Evolutionary conservation across 2,329 filamentous ascomycete genomes (phyloP).

Genomic region (Penicillium vulpinum): DNA sequence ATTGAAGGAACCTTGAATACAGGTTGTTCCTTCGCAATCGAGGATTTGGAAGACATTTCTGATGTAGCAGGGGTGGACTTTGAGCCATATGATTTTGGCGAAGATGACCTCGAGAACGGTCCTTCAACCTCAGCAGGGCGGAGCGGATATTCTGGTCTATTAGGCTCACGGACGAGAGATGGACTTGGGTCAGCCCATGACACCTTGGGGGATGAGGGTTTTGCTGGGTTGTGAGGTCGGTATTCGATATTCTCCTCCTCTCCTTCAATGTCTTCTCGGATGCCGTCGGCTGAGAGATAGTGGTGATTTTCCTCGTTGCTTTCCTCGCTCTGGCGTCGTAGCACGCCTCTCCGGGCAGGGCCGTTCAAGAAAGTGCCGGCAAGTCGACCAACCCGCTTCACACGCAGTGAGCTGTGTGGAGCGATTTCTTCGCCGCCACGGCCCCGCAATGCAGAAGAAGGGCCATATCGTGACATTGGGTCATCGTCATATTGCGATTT

Average conservation of each 20-base stretch:
- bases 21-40: constrained; percentile 49
- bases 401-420: constrained; percentile 70
- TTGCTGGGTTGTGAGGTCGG: constrained; percentile 23
- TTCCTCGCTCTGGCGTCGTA: constrained; percentile 63
- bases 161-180: constrained; percentile 22
- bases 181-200: constrained; percentile 40
- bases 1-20: constrained; percentile 60
- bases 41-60: constrained; percentile 41
- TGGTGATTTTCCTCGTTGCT: constrained; percentile 49
- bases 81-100: constrained; percentile 38
- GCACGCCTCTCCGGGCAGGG: constrained; percentile 72
- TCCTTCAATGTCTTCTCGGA: constrained; percentile 29
- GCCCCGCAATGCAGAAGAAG: constrained; percentile 40
- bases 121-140: constrained; percentile 25
- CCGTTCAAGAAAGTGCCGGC: constrained; percentile 77
- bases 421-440: constrained; percentile 63
- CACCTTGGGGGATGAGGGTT: constrained; percentile 37
- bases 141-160: constrained; percentile 25
- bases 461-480: constrained; percentile 31
- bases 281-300: constrained; percentile 29
- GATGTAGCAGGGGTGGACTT: constrained; percentile 47
- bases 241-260: constrained; percentile 32
- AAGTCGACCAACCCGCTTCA: constrained; percentile 74
- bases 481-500: constrained; percentile 38
- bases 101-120: constrained; percentile 36